Evolutionary conservation across 108 stramenopile genomes (phyloP).

Genomic region (Discostella pseudostelligera): DNA sequence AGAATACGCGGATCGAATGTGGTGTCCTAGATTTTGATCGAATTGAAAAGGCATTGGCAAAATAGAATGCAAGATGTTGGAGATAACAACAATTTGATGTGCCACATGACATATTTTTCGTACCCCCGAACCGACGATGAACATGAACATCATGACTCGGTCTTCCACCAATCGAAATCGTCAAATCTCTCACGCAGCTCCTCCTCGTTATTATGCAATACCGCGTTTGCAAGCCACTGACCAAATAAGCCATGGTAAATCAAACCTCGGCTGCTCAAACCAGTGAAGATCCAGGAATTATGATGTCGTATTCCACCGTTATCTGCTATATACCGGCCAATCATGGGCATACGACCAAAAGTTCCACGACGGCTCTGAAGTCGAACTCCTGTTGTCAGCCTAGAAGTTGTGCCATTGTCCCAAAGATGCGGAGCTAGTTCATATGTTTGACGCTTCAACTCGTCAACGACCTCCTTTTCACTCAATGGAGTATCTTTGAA

Average conservation of each 20-base stretch:
- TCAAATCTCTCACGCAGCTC: conserved; percentile 24
- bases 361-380: conserved; percentile 77
- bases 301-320: conserved; percentile 18
- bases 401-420: conserved; percentile 57
- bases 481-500: conserved; percentile 52
- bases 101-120: too few relatives aligned
- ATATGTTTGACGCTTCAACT: conserved; percentile 56
- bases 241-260: conserved; percentile 83
- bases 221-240: conserved; percentile 49
- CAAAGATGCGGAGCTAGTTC: conserved; percentile 59
- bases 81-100: background rate
- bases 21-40: too few relatives aligned
- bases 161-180: conserved; percentile 54
- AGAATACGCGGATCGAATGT: too few relatives aligned
- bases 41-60: too few relatives aligned
- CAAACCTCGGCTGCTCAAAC: conserved; percentile 77
- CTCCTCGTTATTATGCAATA: conserved; percentile 44
- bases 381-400: conserved; percentile 58
- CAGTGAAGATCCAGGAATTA: conserved; percentile 77
- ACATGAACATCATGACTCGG: too few relatives aligned
- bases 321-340: conserved; percentile 49
- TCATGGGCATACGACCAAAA: conserved; percentile 74
- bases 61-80: too few relatives aligned
- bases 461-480: conserved; percentile 45
- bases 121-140: too few relatives aligned